phyloP scores from a whole-genome alignment of 2,329 filamentous ascomycete genomes.

The Cytospora piceicola region DNA sequence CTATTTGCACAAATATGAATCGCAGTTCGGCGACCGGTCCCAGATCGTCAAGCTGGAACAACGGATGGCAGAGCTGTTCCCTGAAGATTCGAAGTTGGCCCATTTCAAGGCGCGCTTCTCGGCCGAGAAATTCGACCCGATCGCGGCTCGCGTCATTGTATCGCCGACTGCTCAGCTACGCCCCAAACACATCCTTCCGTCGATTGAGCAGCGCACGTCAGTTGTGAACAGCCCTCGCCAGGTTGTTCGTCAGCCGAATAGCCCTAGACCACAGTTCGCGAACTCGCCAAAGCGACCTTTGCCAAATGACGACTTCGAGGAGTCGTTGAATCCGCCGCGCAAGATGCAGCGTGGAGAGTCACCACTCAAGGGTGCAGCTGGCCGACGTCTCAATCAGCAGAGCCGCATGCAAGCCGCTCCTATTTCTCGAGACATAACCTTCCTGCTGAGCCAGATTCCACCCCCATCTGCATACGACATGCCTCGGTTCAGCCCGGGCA shows the following conservation, averaged over 20 bases:
- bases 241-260: constrained; percentile 39
- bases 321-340: constrained; percentile 69
- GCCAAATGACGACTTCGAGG: constrained; percentile 72
- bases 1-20: constrained; percentile 95
- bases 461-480: constrained; percentile 72
- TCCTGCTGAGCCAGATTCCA: constrained; percentile 74
- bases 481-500: constrained; percentile 69
- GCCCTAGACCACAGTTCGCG: constrained; percentile 55
- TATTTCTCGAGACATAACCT: constrained; percentile 71
- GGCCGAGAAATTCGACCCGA: constrained; percentile 76
- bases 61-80: constrained; percentile 92
- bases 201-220: constrained; percentile 56
- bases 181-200: constrained; percentile 60
- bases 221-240: constrained; percentile 50
- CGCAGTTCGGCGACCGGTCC: constrained; percentile 87
- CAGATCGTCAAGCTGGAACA: constrained; percentile 91
- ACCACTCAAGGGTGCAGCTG: constrained; percentile 87
- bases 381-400: constrained; percentile 81
- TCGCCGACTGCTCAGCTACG: constrained; percentile 79
- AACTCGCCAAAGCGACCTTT: constrained; percentile 67
- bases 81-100: constrained; percentile 76
- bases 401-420: constrained; percentile 66
- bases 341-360: constrained; percentile 90
- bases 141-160: constrained; percentile 78
- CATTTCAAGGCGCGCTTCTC: constrained; percentile 80